Evolutionary conservation across 108 stramenopile species (phyloP).

Genomic region (Nannochloropsis oceanica): DNA sequence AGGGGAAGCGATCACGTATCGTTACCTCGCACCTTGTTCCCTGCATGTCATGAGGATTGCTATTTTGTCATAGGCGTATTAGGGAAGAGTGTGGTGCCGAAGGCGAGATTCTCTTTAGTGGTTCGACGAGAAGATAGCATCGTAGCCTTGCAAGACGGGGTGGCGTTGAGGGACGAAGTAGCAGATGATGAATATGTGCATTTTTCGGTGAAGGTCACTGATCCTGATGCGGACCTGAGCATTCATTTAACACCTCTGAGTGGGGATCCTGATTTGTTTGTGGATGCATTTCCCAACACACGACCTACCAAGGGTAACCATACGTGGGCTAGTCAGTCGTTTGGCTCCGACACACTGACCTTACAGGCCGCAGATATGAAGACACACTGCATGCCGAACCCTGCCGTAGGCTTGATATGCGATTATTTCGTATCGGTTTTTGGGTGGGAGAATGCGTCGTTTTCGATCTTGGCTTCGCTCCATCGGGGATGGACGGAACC

Average conservation of each 20-base stretch:
- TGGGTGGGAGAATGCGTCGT: constrained; percentile 7
- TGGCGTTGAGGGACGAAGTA: neutral
- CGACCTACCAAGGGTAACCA: neutral
- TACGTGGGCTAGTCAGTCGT: neutral
- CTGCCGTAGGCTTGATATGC: neutral
- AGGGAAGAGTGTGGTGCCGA: neutral
- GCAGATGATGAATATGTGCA: neutral
- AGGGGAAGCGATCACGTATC: neutral
- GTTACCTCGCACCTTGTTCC: neutral
- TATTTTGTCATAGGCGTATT: neutral
- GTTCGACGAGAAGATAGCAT: neutral
- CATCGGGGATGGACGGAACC: neutral
- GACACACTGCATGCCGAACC: constrained; percentile 1
- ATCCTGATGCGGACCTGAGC: constrained; percentile 1
- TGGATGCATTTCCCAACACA: neutral
- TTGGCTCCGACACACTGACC: constrained; percentile 5
- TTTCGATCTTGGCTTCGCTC: neutral
- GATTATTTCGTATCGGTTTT: neutral
- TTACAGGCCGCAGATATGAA: neutral
- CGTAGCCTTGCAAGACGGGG: neutral
- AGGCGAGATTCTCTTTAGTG: neutral
- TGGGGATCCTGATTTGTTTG: constrained; percentile 25
- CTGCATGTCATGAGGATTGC: neutral
- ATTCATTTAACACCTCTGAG: constrained; percentile 3
- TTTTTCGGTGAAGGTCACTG: neutral